Evolutionary conservation across 2,329 filamentous ascomycete species (phyloP), one percentile per base, ranked within the genome.

Genomic region (Elsinoe ampelina): DNA sequence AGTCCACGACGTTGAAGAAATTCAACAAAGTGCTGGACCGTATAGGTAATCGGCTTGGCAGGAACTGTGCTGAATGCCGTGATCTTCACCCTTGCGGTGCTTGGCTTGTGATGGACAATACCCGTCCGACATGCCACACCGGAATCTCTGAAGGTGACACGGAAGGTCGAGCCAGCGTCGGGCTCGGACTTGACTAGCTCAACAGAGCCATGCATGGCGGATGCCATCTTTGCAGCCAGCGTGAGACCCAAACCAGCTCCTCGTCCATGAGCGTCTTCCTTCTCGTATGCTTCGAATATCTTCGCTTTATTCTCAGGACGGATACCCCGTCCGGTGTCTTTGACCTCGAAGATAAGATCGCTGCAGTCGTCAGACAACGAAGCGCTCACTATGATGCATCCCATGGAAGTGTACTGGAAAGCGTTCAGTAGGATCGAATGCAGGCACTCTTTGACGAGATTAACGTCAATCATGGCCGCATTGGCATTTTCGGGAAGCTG

Each of bases 201-300:
- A 0, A 76, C 60, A 1, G 62, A 63, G 0, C 75, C 75, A 8
- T 72, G 63, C 11, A 77, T 65, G 0, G 73, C 63, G 1, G 65
- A 63, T 0, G 75, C 73, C 17, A 75, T 71, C 38, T 73, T 74
- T 7, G 65, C 62, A 3, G 75, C 69, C 0, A 77, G 63, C 0
- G 73, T 74, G 12, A 77, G 61, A 0, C 75, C 75, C 0, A 77
- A 65, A 0, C 75, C 73, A 26, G 71, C 71, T 2, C 74, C 70
- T 1, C 66, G 67, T 0, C 72, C 69, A 35, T 73, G 66, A 0
- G 60, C 59, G 34, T 69, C 66, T 1, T 70, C 67, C 34, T 75
- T 76, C 39, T 75, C 73, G 17, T 76, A 75, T 0, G 73, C 63
- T 2, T 72, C 65, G 26, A 76, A 77, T 3, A 77, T 73, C 2